Evolutionary conservation across 2,329 filamentous ascomycete genomes (phyloP), one percentile per base, ranked within the genome.

Genomic region (Didymella sp.): DNA sequence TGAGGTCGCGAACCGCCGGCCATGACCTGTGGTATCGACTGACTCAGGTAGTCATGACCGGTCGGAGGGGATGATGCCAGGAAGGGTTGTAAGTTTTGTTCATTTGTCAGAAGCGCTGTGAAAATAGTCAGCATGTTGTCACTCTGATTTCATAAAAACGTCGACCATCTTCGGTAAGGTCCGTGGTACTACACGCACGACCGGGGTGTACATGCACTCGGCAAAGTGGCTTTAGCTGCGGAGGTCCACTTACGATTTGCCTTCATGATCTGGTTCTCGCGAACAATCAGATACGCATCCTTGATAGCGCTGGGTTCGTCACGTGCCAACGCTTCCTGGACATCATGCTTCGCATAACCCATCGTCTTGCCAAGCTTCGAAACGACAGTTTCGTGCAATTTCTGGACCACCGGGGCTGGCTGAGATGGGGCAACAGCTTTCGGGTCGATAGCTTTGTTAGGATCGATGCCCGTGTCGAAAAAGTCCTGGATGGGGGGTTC

Each of bases 251-350:
- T 82, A 96, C 91, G 92, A 75, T 92, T 96, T 52, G 88, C 89
- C 75, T 93, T 90, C 93, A 98, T 98, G 74, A 98, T 85, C 76
- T 97, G 95, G 74, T 98, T 98, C 77, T 99, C 95, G 50, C 94
- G 87, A 24, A 99, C 92, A 75, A 99, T 99, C 78, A 97, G 88
- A 79, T 98, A 99, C 1, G 95, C 95, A 78, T 99, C 95, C 79
- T 99, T 99, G 82, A 99, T 97, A 11, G 95, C 93, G 56, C 93
- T 98, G 12, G 95, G 95, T 75, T 99, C 95, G 50, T 95, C 88
- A 54, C 92, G 92, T 70, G 90, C 89, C 61, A 99, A 81, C 21
- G 95, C 94, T 76, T 98, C 95, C 73, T 97, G 90, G 50, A 99
- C 94, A 80, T 99, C 95, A 60, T 89, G 89, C 74, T 91, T 94